Base-by-base conservation (phyloP, 495 filamentous ascomycete species). In the Astrothelium subdiscretum region DNA sequence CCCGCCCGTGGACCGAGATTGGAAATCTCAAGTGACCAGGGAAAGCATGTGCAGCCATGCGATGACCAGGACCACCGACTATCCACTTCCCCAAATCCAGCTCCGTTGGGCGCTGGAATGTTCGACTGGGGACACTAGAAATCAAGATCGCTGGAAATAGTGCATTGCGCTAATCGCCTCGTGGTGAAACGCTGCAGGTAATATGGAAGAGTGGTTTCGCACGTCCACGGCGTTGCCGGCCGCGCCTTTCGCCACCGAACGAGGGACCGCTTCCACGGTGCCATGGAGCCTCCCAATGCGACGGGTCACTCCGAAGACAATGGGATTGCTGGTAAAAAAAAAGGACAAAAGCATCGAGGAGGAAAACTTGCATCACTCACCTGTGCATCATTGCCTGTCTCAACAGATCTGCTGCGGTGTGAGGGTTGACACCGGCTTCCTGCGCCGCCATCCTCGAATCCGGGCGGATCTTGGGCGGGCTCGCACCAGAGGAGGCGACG, bases 321-420 rank as follows among this genome's bases (percentile, higher is more conserved):
- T 8, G 1, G 0, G n/a, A n/a, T n/a, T n/a, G n/a, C n/a, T n/a
- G n/a, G n/a, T n/a, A n/a, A n/a, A n/a, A n/a, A n/a, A n/a, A 24
- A 26, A 43, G 59, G 18, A 31, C 32, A 43, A 43, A 38, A 6
- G 3, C 26, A 12, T 6, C 32, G 52, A 20, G 10, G 61, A 5
- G 8, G 42, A 29, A 20, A 62, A 52, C 27, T 32, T n/a, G 67
- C 11, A 20, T 43, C 15, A 75, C 78, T 76, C 73, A 81, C 79
- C 72, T 77, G 44, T 77, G 79, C 59, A 75, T 63, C 69, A 76
- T 75, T 63, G 78, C 75, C 68, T 79, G 77, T 69, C 79, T 79
- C 71, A 79, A 65, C 68, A 83, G 78, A 66, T 82, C 80, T 32
- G 78, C 74, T 44, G 81, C 78, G 48, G 74, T 75, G 67, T 79